Percentiles rank a stretch among this genome's conserved stretches.
Evolutionary conservation across 2,329 filamentous ascomycete genomes (phyloP).

Genomic region (Colletotrichum euphorbiae): DNA sequence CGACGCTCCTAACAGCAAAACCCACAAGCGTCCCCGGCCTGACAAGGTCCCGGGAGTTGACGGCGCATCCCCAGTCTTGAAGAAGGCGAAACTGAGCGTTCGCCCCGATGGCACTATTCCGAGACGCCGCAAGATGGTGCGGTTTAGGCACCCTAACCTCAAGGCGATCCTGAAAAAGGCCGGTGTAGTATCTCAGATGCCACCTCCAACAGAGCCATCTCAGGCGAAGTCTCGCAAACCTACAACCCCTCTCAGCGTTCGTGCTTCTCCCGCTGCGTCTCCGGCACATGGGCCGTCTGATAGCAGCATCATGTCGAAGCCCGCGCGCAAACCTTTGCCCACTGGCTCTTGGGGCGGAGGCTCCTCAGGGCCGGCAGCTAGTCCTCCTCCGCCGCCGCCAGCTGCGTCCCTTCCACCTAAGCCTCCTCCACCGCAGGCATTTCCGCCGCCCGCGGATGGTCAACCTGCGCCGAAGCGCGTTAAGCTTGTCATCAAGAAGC

Average conservation of each 20-base stretch:
- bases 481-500: conserved; percentile 41
- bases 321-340: conserved; percentile 51
- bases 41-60: conserved; percentile 53
- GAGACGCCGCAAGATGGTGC: conserved; percentile 51
- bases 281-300: conserved; percentile 43
- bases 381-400: conserved; percentile 23
- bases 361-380: conserved; percentile 23
- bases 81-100: conserved; percentile 51
- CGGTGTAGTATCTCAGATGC: conserved; percentile 21
- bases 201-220: conserved; percentile 26
- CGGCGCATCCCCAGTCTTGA: conserved; percentile 49
- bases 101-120: conserved; percentile 44
- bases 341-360: conserved; percentile 15
- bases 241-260: conserved; percentile 24
- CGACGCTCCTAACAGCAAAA: conserved; percentile 41
- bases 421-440: conserved; percentile 32
- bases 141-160: conserved; percentile 50
- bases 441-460: conserved; percentile 26
- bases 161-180: conserved; percentile 49
- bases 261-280: conserved; percentile 45
- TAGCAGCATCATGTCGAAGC: conserved; percentile 49
- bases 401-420: conserved; percentile 24
- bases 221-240: conserved; percentile 33
- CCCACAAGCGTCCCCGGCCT: conserved; percentile 51
- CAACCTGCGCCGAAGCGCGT: conserved; percentile 38